Conservation (phyloP, 169 alveolate genomes). For the Amoebophrya sp. region DNA sequence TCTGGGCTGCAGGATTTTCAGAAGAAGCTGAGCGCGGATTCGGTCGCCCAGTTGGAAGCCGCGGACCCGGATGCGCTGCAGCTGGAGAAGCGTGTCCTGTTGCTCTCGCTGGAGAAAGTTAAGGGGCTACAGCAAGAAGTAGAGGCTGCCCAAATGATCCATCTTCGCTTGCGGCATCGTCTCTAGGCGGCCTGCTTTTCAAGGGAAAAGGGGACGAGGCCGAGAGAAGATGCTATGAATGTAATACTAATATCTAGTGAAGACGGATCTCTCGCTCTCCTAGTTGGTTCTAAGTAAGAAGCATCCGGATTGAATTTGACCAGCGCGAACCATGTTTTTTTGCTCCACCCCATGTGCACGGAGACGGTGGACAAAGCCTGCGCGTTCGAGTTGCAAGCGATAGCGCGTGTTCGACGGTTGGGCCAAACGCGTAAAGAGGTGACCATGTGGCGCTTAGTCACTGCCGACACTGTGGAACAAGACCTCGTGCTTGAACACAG, state of each 20-base stretch:
- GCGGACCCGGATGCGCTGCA: background rate
- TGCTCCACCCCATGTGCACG: background rate
- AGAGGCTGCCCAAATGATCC: no score
- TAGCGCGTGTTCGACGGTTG: conserved; percentile 3
- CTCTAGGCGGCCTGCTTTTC: no score
- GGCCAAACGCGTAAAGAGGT: background rate
- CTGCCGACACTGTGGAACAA: conserved; percentile 5
- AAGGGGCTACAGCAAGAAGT: no score
- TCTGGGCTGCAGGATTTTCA: background rate
- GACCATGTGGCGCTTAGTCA: conserved; percentile 4
- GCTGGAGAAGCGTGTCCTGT: background rate
- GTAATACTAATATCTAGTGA: no score
- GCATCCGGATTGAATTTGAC: background rate
- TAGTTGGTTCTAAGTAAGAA: no score
- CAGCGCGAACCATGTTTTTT: background rate
- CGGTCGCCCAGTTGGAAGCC: background rate
- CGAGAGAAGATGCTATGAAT: no score
- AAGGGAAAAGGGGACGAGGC: no score
- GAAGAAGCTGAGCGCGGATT: background rate
- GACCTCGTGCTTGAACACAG: background rate
- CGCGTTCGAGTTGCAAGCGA: conserved; percentile 17
- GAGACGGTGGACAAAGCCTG: conserved; percentile 2
- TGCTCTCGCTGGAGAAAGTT: background rate
- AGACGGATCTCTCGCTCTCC: no score
- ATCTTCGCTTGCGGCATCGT: no score